Evolutionary conservation across 148 eudicot species (phyloP), one percentile per base, ranked within the genome.

Genomic region (Suaeda aralocaspica): DNA sequence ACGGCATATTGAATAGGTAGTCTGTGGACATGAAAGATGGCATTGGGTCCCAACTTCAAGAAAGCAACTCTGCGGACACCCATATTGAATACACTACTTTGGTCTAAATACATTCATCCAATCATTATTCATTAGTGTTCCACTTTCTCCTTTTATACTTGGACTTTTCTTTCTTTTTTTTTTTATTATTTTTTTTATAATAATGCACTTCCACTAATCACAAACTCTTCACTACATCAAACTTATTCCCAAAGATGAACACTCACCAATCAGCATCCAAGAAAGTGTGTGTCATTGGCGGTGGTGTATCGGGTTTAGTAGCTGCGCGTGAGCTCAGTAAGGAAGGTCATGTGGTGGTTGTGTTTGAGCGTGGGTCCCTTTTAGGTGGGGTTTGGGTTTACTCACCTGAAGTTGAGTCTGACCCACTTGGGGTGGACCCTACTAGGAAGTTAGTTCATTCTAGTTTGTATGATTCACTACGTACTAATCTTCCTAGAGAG

Each of bases 371-470:
- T 11, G 84, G 76, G 62, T n/a, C 68, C 39, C 69, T 76, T n/a
- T 30, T 83, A 2, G 97, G 98, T 2, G 98, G 98, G 16, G 81
- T 83, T 0, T 93, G 98, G 98, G 66, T 81, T 24, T 93, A 93
- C 74, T 74, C 77, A 2, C 70, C 85, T 16, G 75, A 79, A 45
- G 76, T 77, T 21, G 98, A 92, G 55, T 68, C 90, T 24, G 96
- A 93, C 67, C 89, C 85, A 28, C 29, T 90, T 4, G 91, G 95
- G 11, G 15, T 67, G 9, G 85, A 90, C 74, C 87, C 90, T 19
- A 15, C 21, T 26, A 81, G 95, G n/a, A 59, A 56, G 3, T 21
- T 85, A 0, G 83, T 93, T 53, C 91, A 87, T 55, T 74, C 92
- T 14, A 90, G 95, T 70, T 80, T 93, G 5, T 93, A 93, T 76